Evolutionary conservation across 2,329 filamentous ascomycete species (phyloP).

Genomic region (Xylariaceae sp.): DNA sequence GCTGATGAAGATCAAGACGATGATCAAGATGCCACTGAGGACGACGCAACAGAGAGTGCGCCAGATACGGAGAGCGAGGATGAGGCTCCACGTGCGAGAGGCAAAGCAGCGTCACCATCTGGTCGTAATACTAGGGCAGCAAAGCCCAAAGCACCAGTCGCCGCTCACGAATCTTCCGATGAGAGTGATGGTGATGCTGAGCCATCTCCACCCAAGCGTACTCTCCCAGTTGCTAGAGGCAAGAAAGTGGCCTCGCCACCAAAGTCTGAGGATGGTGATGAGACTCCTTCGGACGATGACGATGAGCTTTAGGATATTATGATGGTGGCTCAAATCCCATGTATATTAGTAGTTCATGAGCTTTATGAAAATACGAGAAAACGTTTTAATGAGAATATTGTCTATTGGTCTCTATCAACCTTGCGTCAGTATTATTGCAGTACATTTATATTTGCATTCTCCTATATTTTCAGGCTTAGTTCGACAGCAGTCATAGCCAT

Average conservation of each 20-base stretch:
- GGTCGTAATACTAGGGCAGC: slow-evolving; percentile 11
- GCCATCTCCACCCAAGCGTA: slow-evolving; percentile 27
- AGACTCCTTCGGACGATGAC: slow-evolving; percentile 57
- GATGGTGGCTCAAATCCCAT: no score
- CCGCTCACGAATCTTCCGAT: not conserved
- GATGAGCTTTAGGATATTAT: slow-evolving; percentile 42
- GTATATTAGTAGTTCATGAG: no score
- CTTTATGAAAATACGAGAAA: no score
- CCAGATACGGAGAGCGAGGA: slow-evolving; percentile 36
- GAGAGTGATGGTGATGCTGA: slow-evolving; percentile 23
- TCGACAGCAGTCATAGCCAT: no score
- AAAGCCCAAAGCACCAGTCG: slow-evolving; percentile 8
- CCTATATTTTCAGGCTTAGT: no score
- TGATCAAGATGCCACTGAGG: slow-evolving; percentile 37
- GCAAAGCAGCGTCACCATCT: slow-evolving; percentile 4
- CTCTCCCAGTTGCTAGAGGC: slow-evolving; percentile 44
- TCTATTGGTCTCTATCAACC: no score
- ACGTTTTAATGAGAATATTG: no score
- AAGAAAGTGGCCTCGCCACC: slow-evolving; percentile 30
- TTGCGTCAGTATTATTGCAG: no score
- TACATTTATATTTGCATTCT: no score
- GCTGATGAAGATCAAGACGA: slow-evolving; percentile 38
- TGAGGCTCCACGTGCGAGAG: slow-evolving; percentile 23
- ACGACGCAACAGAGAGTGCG: slow-evolving; percentile 39
- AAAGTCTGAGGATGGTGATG: slow-evolving; percentile 37